Evolutionary conservation across 129 eudicot genomes (phyloP).

Genomic region (carrot (Daucus carota)): DNA sequence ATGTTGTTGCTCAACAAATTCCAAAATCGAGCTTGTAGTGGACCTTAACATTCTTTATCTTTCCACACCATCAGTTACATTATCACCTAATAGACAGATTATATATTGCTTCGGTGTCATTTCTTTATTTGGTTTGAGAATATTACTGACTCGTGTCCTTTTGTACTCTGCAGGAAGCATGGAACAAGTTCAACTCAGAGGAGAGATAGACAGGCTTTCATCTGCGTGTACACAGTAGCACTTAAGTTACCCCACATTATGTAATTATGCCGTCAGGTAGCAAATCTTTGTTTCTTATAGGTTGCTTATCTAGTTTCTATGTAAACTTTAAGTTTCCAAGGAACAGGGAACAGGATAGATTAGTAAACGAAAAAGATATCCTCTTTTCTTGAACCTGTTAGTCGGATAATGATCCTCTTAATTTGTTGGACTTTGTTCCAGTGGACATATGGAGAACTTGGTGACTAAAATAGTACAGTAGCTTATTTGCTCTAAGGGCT

Average conservation of each 20-base stretch:
- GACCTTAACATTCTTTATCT: neutral
- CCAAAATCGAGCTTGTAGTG: neutral
- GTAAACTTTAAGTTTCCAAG: conserved; percentile 3
- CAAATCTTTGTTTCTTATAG: neutral
- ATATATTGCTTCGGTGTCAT: neutral
- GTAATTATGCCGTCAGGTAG: conserved; percentile 1
- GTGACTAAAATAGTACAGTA: neutral
- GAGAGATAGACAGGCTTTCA: conserved; percentile 42
- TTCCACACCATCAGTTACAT: neutral
- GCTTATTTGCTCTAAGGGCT: neutral
- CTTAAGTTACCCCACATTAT: neutral
- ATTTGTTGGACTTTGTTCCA: neutral
- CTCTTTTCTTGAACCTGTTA: neutral
- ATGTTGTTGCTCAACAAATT: neutral
- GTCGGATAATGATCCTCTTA: neutral
- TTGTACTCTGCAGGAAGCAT: conserved; percentile 88
- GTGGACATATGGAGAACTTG: neutral
- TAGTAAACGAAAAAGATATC: neutral
- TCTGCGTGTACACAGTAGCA: neutral
- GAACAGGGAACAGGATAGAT: neutral
- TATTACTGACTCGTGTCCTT: neutral
- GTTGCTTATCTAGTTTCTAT: neutral
- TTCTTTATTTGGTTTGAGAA: neutral
- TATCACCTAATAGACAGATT: neutral
- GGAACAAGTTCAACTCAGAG: conserved; percentile 94